Conservation (phyloP, 2,329 filamentous ascomycete genomes). For the Escovopsis sp. region DNA sequence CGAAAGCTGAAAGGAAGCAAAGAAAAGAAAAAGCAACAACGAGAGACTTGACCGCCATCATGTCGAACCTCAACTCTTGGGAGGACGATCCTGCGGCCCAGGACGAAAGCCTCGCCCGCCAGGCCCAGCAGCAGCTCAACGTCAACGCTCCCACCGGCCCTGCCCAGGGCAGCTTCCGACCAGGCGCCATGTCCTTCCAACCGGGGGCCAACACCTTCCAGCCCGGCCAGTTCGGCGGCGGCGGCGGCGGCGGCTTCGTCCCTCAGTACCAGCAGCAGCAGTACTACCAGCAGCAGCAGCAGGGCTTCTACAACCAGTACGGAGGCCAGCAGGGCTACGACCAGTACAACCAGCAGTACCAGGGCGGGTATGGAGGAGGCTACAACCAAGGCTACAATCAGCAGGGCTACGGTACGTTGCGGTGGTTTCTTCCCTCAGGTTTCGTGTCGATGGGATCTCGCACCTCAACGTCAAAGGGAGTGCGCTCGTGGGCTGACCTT, state of each 20-base stretch:
- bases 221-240: conserved; percentile 49
- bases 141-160: conserved; percentile 39
- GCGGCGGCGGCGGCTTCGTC: conserved; percentile 38
- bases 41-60: conserved; percentile 23
- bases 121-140: conserved; percentile 62
- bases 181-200: conserved; percentile 50
- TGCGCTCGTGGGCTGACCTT: no score
- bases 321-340: conserved; percentile 32
- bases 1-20: no score
- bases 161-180: conserved; percentile 31
- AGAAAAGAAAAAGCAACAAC: no score
- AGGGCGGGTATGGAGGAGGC: conserved; percentile 33
- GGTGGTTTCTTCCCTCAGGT: not conserved
- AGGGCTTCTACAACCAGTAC: conserved; percentile 45
- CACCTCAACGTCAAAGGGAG: no score
- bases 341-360: conserved; percentile 37
- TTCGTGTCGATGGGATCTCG: no score
- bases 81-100: conserved; percentile 72
- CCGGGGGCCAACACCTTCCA: conserved; percentile 57
- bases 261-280: conserved; percentile 40
- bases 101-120: conserved; percentile 63
- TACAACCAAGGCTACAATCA: conserved; percentile 35
- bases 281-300: conserved; percentile 30
- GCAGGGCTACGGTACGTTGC: conserved; percentile 25
- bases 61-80: conserved; percentile 91